A percentile compares a stretch with the other conserved stretches of the same genome.
These are phyloP conservation scores for Didymella lethalis DNA, from an alignment of 2,329 filamentous ascomycete species.

Conservation along the genomic window DNA sequence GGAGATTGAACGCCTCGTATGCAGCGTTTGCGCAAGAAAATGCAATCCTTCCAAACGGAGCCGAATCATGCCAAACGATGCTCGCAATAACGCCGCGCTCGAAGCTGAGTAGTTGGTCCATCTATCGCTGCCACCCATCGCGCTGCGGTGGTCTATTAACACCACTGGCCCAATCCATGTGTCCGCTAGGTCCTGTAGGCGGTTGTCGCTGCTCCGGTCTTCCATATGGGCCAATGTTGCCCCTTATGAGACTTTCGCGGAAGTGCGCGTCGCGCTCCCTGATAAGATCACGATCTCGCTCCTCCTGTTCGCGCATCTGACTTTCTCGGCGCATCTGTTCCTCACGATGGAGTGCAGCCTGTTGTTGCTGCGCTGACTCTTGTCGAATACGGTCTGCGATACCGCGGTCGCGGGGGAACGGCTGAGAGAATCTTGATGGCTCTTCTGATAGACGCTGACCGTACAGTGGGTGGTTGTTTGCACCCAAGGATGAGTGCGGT, in stretches of 20 bases:
- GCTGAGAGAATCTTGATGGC: constrained; percentile 32
- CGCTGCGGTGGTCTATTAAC: constrained; percentile 26
- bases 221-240: constrained; percentile 29
- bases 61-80: neutral
- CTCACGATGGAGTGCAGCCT: constrained; percentile 34
- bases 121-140: constrained; percentile 31
- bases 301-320: constrained; percentile 34
- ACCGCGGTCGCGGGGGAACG: constrained; percentile 36
- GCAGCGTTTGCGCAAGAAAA: neutral
- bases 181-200: constrained; percentile 18
- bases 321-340: constrained; percentile 34
- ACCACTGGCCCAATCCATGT: constrained; percentile 35
- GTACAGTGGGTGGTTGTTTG: constrained; percentile 37
- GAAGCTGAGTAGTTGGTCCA: neutral
- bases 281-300: constrained; percentile 29
- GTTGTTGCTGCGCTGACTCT: constrained; percentile 41
- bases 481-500: constrained; percentile 41
- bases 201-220: constrained; percentile 27
- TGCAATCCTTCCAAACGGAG: constrained; percentile 4
- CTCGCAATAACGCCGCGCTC: constrained; percentile 1
- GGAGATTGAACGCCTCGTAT: constrained; percentile 9
- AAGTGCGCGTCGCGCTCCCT: constrained; percentile 32
- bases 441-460: constrained; percentile 42
- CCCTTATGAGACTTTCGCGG: constrained; percentile 31
- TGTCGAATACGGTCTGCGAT: constrained; percentile 43